Percentiles rank a stretch among this genome's conserved stretches.
phyloP scores from a whole-genome alignment of 176 grass and related monocot species.

The Elymus sibiricus region DNA sequence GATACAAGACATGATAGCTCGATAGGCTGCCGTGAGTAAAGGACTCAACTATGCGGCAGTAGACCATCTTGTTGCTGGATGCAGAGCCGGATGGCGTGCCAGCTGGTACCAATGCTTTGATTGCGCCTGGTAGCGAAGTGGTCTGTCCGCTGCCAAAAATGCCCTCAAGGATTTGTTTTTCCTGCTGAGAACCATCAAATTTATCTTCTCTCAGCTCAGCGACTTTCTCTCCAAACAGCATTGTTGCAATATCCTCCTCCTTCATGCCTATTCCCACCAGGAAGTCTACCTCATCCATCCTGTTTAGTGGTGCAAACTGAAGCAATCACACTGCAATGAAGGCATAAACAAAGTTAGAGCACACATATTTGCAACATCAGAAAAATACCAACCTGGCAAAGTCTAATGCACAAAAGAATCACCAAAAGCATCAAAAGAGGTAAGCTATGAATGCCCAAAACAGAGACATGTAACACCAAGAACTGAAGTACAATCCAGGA shows the following conservation, averaged over 20 bases:
- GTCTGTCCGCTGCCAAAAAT: conserved; percentile 26
- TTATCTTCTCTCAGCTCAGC: conserved; percentile 27
- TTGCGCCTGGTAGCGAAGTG: neutral
- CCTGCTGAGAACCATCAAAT: conserved; percentile 51
- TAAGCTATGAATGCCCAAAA: neutral
- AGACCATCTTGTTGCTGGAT: neutral
- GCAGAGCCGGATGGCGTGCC: conserved; percentile 10
- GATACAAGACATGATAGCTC: conserved; percentile 49
- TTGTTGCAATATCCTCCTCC: conserved; percentile 57
- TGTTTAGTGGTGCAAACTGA: conserved; percentile 1
- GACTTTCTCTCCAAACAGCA: conserved; percentile 63
- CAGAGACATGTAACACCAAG: neutral
- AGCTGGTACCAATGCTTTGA: neutral
- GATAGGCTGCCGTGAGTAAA: conserved; percentile 57
- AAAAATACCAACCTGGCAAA: neutral
- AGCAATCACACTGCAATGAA: conserved; percentile 15
- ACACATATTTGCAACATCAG: neutral
- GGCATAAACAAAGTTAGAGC: neutral
- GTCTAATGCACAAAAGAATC: conserved; percentile 10
- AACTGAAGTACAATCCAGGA: neutral
- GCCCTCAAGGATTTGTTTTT: conserved; percentile 47
- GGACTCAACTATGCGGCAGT: conserved; percentile 61
- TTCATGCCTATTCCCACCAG: conserved; percentile 53
- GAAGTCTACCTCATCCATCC: conserved; percentile 49
- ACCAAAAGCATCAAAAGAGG: neutral